Evolutionary conservation across 257 asterid genomes (phyloP), one percentile per base, ranked within the genome.

Genomic region (Gentiana straminea): DNA sequence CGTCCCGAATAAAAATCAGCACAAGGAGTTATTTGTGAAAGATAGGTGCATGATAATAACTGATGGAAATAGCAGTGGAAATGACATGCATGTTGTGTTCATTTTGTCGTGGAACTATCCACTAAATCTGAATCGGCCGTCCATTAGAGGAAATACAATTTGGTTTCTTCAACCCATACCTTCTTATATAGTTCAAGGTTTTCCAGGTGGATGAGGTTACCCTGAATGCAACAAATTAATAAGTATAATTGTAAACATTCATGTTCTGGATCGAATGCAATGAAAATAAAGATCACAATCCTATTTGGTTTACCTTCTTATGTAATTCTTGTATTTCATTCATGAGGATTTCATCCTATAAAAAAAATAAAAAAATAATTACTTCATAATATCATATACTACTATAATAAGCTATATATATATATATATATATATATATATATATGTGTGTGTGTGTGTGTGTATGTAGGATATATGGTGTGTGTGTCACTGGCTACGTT

Each of bases 171-270:
- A 41, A 48, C 54, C 38, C 63, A 67, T 66, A 78, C 79, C 78
- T 85, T 79, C 84, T 74, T 72, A 69, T 69, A 58, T 65, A 85
- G 70, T 73, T 80, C 92, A 70, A 73, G 57, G 63, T 85, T 85
- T 78, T 85, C 94, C 68, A 74, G 81, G 54, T 76, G 86, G 68
- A 85, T 73, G 60, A 78, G 81, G 66, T 59, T 76, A 68, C 81
- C 82, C 94, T 85, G 24, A 24, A 24, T 24, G 83, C 75, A 80
- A 66, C 59, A 68, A 64, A 56, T 48, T 53, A 45, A 57, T 11
- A 58, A 59, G 55, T 78, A 75, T 71, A 46, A 37, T 69, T 61
- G 34, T 65, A 24, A 24, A 24, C 24, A 24, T 24, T 24, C 24
- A 24, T 24, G 24, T 24, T 24, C 8, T 52, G 15, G 48, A 24